Evolutionary conservation across 2,329 filamentous ascomycete genomes (phyloP), one percentile per base, ranked within the genome.

Genomic region (Colletotrichum tofieldiae): DNA sequence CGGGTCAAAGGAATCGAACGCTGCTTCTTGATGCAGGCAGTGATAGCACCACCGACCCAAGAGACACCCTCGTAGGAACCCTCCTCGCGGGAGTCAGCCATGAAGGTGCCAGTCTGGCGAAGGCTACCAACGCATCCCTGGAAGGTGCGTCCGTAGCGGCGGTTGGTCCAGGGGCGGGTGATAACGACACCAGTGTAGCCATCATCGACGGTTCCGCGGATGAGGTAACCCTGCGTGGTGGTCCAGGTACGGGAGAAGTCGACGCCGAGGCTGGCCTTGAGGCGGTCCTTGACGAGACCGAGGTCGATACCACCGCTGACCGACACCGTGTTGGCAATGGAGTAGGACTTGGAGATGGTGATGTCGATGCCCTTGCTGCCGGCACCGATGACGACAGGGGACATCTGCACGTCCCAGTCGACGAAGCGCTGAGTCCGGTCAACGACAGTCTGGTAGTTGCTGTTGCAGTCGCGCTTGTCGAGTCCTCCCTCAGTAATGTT

Each of bases 321-420:
- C 3, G 5, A 2, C 23, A 74, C 49, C 1, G 11, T 18, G 59
- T 74, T 72, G 60, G 55, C n/a, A 35, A 74, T 4, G 14, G 60
- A 39, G 60, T 62, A 74, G 61, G 60, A 72, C 51, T 64, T 65
- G 55, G 72, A 56, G 37, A 72, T 61, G 49, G 69, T 65, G 43
- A 74, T 58, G 55, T 61, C 65, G 16, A 74, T 65, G 41, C 72
- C 72, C 20, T 66, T 55, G 16, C 59, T 62, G 29, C 72, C 69
- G 35, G 55, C 65, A 14, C 69, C 72, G n/a, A 72, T 68, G 65
- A 74, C 51, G 39, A 74, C 69, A 32, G 72, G 72, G 51, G 72
- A 72, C 72, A 74, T 74, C 64, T 74, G 72, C 43, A 74, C 69
- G 55, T 74, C 72, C 72, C 72, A 74, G 69, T 74, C 72, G 45